phyloP scores from a whole-genome alignment of 495 filamentous ascomycete species.

The Penicillium chermesinum region DNA sequence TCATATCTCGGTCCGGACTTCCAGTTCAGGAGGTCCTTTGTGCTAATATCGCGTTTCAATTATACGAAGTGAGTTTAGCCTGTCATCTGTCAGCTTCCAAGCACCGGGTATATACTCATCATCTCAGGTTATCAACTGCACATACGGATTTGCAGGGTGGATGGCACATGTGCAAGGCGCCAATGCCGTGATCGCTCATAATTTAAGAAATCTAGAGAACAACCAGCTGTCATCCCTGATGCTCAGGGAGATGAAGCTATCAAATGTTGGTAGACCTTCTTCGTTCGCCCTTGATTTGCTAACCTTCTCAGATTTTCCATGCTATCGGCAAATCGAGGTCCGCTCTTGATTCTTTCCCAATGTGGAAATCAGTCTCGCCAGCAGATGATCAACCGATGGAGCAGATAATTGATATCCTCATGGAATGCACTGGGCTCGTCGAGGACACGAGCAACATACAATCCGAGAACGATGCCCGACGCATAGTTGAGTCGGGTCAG shows the following conservation, averaged over 20 bases:
- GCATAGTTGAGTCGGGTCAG: slow-evolving; percentile 1
- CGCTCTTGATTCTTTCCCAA: slow-evolving; percentile 9
- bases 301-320: slow-evolving; percentile 6
- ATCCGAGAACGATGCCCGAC: background rate
- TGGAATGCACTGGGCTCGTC: slow-evolving; percentile 10
- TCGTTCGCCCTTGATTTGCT: background rate
- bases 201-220: slow-evolving; percentile 5
- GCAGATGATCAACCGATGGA: slow-evolving; percentile 3
- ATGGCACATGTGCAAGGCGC: slow-evolving; percentile 17
- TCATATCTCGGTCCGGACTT: slow-evolving; percentile 4
- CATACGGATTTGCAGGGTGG: slow-evolving; percentile 12
- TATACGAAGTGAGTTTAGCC: slow-evolving; percentile 11
- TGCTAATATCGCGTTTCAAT: slow-evolving; percentile 12
- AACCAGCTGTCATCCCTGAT: slow-evolving; percentile 9
- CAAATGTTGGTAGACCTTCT: slow-evolving; percentile 5
- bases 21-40: slow-evolving; percentile 13
- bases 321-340: slow-evolving; percentile 17
- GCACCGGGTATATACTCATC: background rate
- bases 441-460: slow-evolving; percentile 1
- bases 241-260: slow-evolving; percentile 10
- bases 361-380: slow-evolving; percentile 9
- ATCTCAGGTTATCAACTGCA: slow-evolving; percentile 8
- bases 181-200: slow-evolving; percentile 11
- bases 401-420: slow-evolving; percentile 16
- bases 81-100: no score